A percentile compares a stretch with the other conserved stretches of the same genome.
These are phyloP conservation scores for Chalara sp. DNA, from an alignment of 2,329 filamentous ascomycete genomes.

Conservation along the genomic window DNA sequence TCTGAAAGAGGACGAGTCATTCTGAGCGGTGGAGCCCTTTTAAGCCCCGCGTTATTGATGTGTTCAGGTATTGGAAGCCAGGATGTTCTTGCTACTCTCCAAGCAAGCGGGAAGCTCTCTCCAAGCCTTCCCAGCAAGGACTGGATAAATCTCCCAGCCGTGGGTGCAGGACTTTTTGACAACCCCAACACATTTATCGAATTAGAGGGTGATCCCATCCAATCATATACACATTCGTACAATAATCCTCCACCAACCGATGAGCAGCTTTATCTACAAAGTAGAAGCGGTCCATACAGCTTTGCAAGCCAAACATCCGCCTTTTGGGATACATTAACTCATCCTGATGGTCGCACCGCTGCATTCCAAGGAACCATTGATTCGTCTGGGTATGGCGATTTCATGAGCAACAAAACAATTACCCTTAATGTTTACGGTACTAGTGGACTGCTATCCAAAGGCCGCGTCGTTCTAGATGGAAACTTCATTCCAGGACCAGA, in stretches of 20 bases:
- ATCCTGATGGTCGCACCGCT: slow-evolving; percentile 33
- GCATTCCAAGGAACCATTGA: slow-evolving; percentile 48
- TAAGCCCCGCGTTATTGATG: slow-evolving; percentile 44
- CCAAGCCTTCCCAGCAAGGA: slow-evolving; percentile 21
- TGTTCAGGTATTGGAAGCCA: slow-evolving; percentile 41
- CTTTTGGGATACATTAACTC: slow-evolving; percentile 43
- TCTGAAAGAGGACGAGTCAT: slow-evolving; percentile 30
- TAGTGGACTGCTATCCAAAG: slow-evolving; percentile 43
- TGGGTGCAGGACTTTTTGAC: slow-evolving; percentile 46
- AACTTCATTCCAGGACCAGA: slow-evolving; percentile 36
- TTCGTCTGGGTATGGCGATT: slow-evolving; percentile 37
- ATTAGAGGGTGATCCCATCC: slow-evolving; percentile 33
- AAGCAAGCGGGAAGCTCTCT: slow-evolving; percentile 29
- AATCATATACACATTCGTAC: slow-evolving; percentile 43
- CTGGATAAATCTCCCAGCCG: slow-evolving; percentile 43
- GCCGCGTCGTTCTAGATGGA: slow-evolving; percentile 38
- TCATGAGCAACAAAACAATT: slow-evolving; percentile 37
- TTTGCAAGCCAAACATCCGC: slow-evolving; percentile 45
- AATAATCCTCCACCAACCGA: slow-evolving; percentile 35
- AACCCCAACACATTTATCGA: slow-evolving; percentile 50
- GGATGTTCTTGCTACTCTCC: slow-evolving; percentile 23
- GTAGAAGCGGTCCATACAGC: slow-evolving; percentile 43
- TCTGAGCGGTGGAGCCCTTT: slow-evolving; percentile 42
- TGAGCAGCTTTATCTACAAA: slow-evolving; percentile 37
- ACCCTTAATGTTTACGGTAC: slow-evolving; percentile 52